Base-by-base conservation (phyloP, 768 basidiomycete species). In the Phylloporus sp. region DNA sequence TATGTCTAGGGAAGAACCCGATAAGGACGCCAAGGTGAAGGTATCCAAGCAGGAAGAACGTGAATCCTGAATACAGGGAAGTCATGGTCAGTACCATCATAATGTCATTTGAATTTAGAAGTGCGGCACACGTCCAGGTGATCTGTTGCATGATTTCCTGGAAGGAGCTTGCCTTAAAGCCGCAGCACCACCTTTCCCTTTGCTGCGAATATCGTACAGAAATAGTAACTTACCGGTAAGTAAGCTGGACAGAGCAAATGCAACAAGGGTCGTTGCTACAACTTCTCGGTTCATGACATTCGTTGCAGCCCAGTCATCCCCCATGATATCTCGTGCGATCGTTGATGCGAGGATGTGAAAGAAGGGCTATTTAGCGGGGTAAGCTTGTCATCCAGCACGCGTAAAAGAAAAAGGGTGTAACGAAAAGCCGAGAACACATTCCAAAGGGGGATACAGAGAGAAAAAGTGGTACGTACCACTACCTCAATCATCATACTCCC, bases 401-500 rank as follows among this genome's bases (percentile, higher is more conserved):
- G 26, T 40, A 4, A 46, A 51, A 8, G 18, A 28, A 18, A 34
- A 20, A 13, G 16, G 23, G 29, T 10, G 38, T 1, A 36, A 41
- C 1, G 26, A 45, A 36, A n/a, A 27, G 34, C 20, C 5, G 13
- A n/a, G 16, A 13, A n/a, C 8, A n/a, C 10, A 29, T 9, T n/a
- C 10, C 8, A n/a, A 40, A 38, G 9, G 32, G 36, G 20, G 20
- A 44, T 40, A 36, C 26, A 29, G 15, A 26, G 32, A 9, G 18
- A 43, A 50, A 49, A 45, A 24, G 36, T 32, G 45, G 46, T 45
- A 79, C 86, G 39, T 66, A 92, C 89, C 58, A 97, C 94, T 11
- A 95, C 91, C 71, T 98, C 95, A 55, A 99, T 97, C 93, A 97
- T 97, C 93, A 95, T 93, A 56, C 89, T 92, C 6, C 90, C 91